Evolutionary conservation across 306 rosid species (phyloP).

Genomic region (Prunus armeniaca): DNA sequence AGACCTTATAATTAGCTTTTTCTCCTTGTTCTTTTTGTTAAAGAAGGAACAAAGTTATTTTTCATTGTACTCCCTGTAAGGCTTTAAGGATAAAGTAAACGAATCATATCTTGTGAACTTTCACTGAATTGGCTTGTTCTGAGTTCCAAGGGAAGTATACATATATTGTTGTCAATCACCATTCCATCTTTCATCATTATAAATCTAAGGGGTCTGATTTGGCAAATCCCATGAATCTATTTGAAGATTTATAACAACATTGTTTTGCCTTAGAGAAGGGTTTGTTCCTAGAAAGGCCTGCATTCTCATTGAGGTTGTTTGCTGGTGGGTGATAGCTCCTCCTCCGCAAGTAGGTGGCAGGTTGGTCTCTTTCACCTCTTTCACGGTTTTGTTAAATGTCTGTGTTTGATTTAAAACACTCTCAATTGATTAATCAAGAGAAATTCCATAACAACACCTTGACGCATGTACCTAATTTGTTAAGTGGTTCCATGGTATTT

Average conservation of each 20-base stretch:
- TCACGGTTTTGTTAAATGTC: not conserved
- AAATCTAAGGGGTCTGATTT: constrained; percentile 15
- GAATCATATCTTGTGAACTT: constrained; percentile 25
- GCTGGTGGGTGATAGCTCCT: constrained; percentile 18
- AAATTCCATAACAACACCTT: not conserved
- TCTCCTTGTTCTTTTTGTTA: constrained; percentile 25
- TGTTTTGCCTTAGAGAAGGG: constrained; percentile 12
- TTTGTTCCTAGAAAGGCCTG: constrained; percentile 11
- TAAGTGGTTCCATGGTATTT: too few relatives aligned
- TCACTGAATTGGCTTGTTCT: constrained; percentile 27
- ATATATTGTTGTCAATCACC: constrained; percentile 13
- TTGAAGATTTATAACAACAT: constrained; percentile 2
- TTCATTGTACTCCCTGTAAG: constrained; percentile 22
- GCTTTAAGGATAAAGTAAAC: constrained; percentile 27
- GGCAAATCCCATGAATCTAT: constrained; percentile 25
- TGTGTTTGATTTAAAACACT: not conserved
- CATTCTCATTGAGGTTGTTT: constrained; percentile 9
- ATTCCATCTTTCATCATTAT: constrained; percentile 20
- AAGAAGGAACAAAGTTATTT: constrained; percentile 26
- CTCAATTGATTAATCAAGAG: not conserved
- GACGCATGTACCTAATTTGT: too few relatives aligned
- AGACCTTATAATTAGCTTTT: constrained; percentile 31
- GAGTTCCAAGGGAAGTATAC: not conserved
- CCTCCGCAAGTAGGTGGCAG: constrained; percentile 32
- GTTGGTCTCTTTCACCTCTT: constrained; percentile 28